Evolutionary conservation across 768 basidiomycete species (phyloP).

Genomic region (Tubosaeta brunneosetosa): DNA sequence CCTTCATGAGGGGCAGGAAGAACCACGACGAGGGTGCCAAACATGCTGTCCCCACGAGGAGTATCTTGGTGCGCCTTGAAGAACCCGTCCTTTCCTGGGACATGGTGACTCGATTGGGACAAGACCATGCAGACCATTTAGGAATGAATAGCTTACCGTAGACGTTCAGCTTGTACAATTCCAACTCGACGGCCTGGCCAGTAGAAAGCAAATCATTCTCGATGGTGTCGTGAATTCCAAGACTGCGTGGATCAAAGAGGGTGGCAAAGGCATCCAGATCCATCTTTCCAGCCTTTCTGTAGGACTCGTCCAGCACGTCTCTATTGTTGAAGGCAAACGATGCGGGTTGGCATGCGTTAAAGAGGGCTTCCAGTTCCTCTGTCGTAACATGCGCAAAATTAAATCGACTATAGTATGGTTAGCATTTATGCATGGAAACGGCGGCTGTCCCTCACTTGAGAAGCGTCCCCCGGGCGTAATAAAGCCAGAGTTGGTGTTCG

Average conservation of each 20-base stretch:
- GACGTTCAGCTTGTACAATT: slow-evolving; percentile 45
- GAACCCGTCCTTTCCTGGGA: slow-evolving; percentile 32
- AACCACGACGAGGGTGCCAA: slow-evolving; percentile 48
- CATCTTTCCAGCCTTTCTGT: slow-evolving; percentile 46
- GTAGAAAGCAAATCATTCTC: slow-evolving; percentile 9
- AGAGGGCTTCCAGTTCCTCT: slow-evolving; percentile 19
- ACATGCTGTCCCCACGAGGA: slow-evolving; percentile 39
- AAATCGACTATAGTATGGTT: background rate
- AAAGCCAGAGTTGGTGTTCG: background rate
- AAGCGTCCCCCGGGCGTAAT: background rate
- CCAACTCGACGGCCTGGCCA: slow-evolving; percentile 27
- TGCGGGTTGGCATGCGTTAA: slow-evolving; percentile 36
- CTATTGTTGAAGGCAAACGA: slow-evolving; percentile 35
- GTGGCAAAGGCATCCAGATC: slow-evolving; percentile 33
- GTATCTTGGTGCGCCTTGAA: slow-evolving; percentile 52
- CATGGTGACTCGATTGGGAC: background rate
- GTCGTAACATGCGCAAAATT: background rate
- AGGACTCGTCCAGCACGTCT: slow-evolving; percentile 41
- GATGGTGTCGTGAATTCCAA: slow-evolving; percentile 24
- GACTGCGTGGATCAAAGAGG: slow-evolving; percentile 27
- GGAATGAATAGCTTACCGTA: slow-evolving; percentile 30
- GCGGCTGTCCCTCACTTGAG: background rate
- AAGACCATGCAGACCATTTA: no score
- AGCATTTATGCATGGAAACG: background rate
- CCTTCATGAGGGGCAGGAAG: slow-evolving; percentile 45